Evolutionary conservation across 306 rosid species (phyloP).

Genomic region (Prosopis cineraria): DNA sequence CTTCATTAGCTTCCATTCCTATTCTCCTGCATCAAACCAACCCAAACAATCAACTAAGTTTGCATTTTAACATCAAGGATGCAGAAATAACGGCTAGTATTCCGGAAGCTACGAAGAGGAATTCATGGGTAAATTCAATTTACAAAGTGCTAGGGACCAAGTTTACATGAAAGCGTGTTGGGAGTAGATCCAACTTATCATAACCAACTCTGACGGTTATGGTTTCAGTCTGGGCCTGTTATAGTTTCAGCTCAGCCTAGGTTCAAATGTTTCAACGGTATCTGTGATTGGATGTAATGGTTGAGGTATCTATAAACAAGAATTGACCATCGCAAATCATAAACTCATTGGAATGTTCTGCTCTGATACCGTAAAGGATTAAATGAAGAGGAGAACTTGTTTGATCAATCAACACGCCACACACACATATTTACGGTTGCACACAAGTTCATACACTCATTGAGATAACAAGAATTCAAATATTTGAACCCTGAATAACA

Average conservation of each 20-base stretch:
- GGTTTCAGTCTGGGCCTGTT: neutral
- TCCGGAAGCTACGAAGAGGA: neutral
- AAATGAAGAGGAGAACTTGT: neutral
- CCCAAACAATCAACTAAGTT: conserved; percentile 8
- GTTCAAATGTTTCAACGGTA: neutral
- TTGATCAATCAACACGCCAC: neutral
- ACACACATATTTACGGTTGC: neutral
- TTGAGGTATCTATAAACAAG: neutral
- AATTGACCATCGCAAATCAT: too few species aligned
- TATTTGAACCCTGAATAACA: neutral
- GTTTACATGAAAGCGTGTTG: neutral
- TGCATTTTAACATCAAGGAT: neutral
- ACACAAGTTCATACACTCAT: neutral
- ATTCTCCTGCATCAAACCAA: conserved; percentile 71
- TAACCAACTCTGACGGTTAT: neutral
- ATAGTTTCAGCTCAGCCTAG: neutral
- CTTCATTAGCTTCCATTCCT: conserved; percentile 95
- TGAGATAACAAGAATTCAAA: neutral
- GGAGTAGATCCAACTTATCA: neutral
- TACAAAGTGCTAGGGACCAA: neutral
- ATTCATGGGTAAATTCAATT: neutral
- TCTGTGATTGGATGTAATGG: neutral
- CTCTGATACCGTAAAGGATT: neutral
- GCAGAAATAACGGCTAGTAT: conserved; percentile 14
- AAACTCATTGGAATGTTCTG: neutral